Evolutionary conservation across 305 asterid species (phyloP), one percentile per base, ranked within the genome.

Genomic region (Fraxinus albicans): DNA sequence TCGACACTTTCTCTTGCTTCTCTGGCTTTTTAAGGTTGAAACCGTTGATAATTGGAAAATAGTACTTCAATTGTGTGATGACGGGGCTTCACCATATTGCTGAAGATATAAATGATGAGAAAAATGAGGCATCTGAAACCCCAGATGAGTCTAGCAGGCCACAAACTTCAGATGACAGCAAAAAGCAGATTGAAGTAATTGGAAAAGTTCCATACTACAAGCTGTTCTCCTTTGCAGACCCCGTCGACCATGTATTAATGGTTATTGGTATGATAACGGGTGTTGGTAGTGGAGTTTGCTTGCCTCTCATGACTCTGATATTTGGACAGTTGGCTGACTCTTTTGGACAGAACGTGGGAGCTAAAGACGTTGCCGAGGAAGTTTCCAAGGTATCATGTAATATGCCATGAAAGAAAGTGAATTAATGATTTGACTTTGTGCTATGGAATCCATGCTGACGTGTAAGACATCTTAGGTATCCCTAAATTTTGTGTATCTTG

Each of bases 251-350:
- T 29, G 81, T 83, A 2, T 83, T 94, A 74, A 93, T 94, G 93
- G 42, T 84, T 82, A 76, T 91, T 12, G 98, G 98, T 3, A 72
- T 83, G 2, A 82, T 90, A 80, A 84, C 93, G 12, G 90, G 97
- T 17, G 47, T 90, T 60, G 97, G 85, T 44, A 88, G 86, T 82
- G 98, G 98, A 50, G 38, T 94, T 21, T 87, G 88, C 17, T 67
- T 90, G 83, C 95, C 98, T 3, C 87, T 93, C 40, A 89, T 91
- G 97, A 85, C 98, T n/a, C 82, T 92, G 15, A 33, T 93, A 1
- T 83, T 91, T 34, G 98, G 98, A 69, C 90, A 91, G 78, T 33
- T 91, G 34, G 92, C 93, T 55, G 84, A 92, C 82, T 86, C 98
- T 19, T 91, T 94, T 80, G 98, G 97, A 4, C 87, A 86, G 73